A percentile compares a stretch with the other conserved stretches of the same genome.
Conservation (phyloP, 2,329 filamentous ascomycete species). For the Metarhizium rileyi region DNA sequence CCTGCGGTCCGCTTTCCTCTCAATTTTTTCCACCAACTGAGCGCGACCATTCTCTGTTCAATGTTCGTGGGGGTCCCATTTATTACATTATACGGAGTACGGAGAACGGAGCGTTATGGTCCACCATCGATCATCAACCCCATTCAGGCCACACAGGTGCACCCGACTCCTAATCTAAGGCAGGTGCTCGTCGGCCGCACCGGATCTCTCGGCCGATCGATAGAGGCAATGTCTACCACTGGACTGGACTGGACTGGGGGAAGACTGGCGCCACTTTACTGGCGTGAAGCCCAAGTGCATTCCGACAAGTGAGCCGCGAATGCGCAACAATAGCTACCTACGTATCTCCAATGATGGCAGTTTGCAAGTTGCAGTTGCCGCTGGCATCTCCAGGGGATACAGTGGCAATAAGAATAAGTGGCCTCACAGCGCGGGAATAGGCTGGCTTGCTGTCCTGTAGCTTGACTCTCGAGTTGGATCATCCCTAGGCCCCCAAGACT, state of each 20-base stretch:
- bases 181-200: neutral
- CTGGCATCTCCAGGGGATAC: neutral
- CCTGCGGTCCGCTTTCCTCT: too few species aligned
- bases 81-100: too few species aligned
- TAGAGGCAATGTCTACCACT: neutral
- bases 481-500: neutral
- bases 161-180: too few species aligned
- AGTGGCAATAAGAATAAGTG: neutral
- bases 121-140: too few species aligned
- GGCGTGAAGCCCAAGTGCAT: neutral
- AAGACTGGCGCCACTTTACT: neutral
- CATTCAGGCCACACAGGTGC: too few species aligned
- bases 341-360: too few species aligned
- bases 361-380: neutral
- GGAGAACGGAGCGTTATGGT: too few species aligned
- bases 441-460: neutral
- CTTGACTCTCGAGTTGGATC: neutral
- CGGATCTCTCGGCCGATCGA: neutral
- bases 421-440: neutral
- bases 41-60: too few species aligned
- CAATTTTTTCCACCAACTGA: too few species aligned
- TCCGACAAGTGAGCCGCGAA: neutral
- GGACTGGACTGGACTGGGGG: too few species aligned
- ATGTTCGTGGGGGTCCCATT: too few species aligned
- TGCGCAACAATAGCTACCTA: neutral